These are phyloP conservation scores for Metschnikowia peoriensis DNA, from an alignment of 805 yeast species.

Conservation along the genomic window DNA sequence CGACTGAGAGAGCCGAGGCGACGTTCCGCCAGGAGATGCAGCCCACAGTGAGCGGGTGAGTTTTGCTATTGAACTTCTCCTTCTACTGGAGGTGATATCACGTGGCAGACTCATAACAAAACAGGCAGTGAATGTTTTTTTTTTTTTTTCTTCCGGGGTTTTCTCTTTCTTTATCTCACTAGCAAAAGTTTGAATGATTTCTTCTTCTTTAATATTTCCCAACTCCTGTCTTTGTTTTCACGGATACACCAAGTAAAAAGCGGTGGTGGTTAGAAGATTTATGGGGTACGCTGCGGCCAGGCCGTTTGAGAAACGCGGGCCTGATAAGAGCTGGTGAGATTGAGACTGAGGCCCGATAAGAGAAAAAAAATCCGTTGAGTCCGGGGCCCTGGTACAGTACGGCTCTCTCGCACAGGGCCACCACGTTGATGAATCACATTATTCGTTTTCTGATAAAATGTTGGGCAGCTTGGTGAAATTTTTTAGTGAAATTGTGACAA, in stretches of 20 bases:
- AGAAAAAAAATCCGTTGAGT: background rate
- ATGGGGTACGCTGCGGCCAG: background rate
- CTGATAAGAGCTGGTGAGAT: background rate
- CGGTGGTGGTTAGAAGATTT: background rate
- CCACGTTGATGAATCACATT: too few relatives aligned
- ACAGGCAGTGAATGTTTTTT: background rate
- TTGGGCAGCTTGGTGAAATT: too few relatives aligned
- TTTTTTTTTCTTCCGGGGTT: too few relatives aligned
- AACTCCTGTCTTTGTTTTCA: background rate
- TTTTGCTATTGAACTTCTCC: constrained; percentile 18
- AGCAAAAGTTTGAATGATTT: too few relatives aligned
- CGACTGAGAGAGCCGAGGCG: constrained; percentile 11
- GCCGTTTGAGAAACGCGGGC: background rate
- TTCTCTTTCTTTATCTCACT: background rate
- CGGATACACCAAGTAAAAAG: background rate
- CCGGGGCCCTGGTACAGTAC: background rate
- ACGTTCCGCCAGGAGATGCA: constrained; percentile 10
- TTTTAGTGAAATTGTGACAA: too few relatives aligned
- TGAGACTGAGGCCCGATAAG: background rate
- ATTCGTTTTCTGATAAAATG: too few relatives aligned
- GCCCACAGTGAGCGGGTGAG: constrained; percentile 13
- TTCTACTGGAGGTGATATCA: constrained; percentile 11
- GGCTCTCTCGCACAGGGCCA: too few relatives aligned
- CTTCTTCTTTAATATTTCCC: background rate
- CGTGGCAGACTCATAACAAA: constrained; percentile 18